A percentile compares a stretch with the other conserved stretches of the same genome.
Conservation (phyloP, 306 rosid species). For the Rosa multiflora region DNA sequence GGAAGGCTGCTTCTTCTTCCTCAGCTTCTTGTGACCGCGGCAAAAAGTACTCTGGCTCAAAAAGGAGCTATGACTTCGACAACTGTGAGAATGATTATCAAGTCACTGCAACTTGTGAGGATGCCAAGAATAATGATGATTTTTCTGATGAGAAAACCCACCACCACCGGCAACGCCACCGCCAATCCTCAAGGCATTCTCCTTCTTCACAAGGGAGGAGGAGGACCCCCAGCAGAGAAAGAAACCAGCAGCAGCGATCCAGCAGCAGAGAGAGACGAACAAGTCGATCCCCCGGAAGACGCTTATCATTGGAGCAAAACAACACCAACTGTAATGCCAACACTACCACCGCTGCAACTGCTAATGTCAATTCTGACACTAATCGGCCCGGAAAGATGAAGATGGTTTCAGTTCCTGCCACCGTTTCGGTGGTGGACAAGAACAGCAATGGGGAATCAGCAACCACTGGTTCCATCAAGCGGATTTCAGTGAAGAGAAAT, state of each 20-base stretch:
- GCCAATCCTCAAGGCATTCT: slow-evolving; percentile 50
- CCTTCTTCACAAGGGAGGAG: slow-evolving; percentile 65
- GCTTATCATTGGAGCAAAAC: slow-evolving; percentile 41
- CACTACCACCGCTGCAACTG: neutral
- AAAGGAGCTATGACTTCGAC: slow-evolving; percentile 79
- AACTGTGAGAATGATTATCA: slow-evolving; percentile 37
- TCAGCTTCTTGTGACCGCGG: slow-evolving; percentile 43
- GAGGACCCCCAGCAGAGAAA: slow-evolving; percentile 92
- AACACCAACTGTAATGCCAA: slow-evolving; percentile 2
- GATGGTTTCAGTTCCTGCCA: slow-evolving; percentile 95
- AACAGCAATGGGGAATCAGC: slow-evolving; percentile 61
- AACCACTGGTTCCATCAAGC: slow-evolving; percentile 39
- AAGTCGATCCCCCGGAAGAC: slow-evolving; percentile 83
- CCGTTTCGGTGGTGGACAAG: slow-evolving; percentile 69
- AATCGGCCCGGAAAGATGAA: slow-evolving; percentile 85
- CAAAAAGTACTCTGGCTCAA: slow-evolving; percentile 83
- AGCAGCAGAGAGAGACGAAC: slow-evolving; percentile 82
- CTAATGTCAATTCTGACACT: slow-evolving; percentile 22
- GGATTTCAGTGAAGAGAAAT: slow-evolving; percentile 71
- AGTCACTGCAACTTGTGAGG: slow-evolving; percentile 32
- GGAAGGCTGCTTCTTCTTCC: slow-evolving; percentile 55
- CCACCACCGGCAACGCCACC: slow-evolving; percentile 44
- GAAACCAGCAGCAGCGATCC: slow-evolving; percentile 67
- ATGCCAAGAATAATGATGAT: slow-evolving; percentile 35
- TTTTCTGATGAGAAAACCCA: slow-evolving; percentile 47